phyloP scores from a whole-genome alignment of 352 stramenopile species.

The Pythium utonaiense region DNA sequence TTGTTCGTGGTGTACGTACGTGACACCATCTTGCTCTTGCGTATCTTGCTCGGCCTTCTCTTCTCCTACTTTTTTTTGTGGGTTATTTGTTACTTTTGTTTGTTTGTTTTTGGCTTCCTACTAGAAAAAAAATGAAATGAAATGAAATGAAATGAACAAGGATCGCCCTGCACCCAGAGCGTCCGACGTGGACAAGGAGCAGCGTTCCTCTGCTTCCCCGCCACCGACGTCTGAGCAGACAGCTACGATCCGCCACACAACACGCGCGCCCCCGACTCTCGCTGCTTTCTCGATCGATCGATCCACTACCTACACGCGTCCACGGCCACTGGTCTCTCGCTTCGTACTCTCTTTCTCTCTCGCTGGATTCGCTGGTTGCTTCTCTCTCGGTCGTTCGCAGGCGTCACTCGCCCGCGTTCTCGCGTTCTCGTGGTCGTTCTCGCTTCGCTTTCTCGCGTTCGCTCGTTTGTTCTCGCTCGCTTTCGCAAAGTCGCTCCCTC shows the following conservation, averaged over 20 bases:
- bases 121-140: no score
- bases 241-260: no score
- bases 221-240: no score
- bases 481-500: conserved; percentile 1
- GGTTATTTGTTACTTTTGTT: conserved; percentile 4
- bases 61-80: conserved; percentile 11
- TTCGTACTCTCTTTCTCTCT: conserved; percentile 2
- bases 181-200: no score
- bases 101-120: neutral
- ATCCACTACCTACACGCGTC: neutral
- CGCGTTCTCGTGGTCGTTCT: conserved; percentile 1
- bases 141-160: no score
- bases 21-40: conserved; percentile 16
- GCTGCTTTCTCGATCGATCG: neutral
- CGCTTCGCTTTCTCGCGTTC: no score
- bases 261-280: no score
- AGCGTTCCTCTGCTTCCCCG: no score
- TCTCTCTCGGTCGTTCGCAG: neutral
- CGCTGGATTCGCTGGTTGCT: neutral
- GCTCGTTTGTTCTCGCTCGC: conserved; percentile 6
- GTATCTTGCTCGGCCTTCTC: conserved; percentile 11
- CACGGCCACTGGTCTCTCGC: neutral
- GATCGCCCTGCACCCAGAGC: no score
- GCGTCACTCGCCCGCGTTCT: neutral
- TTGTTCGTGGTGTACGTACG: neutral